phyloP scores from a whole-genome alignment of 2,329 filamentous ascomycete genomes.

The Acarospora socialis region DNA sequence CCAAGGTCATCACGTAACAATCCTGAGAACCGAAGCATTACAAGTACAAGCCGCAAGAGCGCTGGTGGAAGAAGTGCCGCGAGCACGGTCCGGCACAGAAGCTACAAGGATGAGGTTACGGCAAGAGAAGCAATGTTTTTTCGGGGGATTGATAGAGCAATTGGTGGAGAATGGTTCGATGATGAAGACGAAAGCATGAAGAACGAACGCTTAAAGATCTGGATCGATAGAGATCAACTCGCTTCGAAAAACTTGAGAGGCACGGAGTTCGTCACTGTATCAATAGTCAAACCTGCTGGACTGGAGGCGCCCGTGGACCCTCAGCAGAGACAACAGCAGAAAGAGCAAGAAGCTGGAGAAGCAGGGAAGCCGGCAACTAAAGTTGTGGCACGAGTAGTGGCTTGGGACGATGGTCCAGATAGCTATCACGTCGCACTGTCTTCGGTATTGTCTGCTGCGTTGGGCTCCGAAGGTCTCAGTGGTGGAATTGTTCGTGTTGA shows the following conservation, averaged over 20 bases:
- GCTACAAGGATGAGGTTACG: slow-evolving; percentile 27
- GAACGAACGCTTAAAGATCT: slow-evolving; percentile 54
- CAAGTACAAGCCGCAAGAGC: slow-evolving; percentile 65
- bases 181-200: slow-evolving; percentile 39
- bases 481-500: slow-evolving; percentile 82
- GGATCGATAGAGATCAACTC: slow-evolving; percentile 70
- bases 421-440: slow-evolving; percentile 69
- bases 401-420: slow-evolving; percentile 81
- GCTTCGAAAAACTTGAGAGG: slow-evolving; percentile 59
- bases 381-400: slow-evolving; percentile 58
- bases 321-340: slow-evolving; percentile 51
- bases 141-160: slow-evolving; percentile 57
- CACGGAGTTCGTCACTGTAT: slow-evolving; percentile 63
- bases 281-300: slow-evolving; percentile 71
- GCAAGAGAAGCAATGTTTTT: slow-evolving; percentile 55
- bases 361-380: slow-evolving; percentile 46
- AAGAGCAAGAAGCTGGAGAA: slow-evolving; percentile 45
- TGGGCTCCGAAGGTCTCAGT: slow-evolving; percentile 59
- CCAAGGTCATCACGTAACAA: slow-evolving; percentile 49
- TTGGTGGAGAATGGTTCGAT: slow-evolving; percentile 66
- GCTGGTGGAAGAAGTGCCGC: slow-evolving; percentile 52
- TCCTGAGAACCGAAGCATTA: slow-evolving; percentile 64
- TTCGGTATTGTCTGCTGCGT: slow-evolving; percentile 54
- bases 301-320: slow-evolving; percentile 58
- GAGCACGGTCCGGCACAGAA: slow-evolving; percentile 52